Evolutionary conservation across 1,284 basidiomycete species (phyloP).

Genomic region (Ceratobasidium sp.): DNA sequence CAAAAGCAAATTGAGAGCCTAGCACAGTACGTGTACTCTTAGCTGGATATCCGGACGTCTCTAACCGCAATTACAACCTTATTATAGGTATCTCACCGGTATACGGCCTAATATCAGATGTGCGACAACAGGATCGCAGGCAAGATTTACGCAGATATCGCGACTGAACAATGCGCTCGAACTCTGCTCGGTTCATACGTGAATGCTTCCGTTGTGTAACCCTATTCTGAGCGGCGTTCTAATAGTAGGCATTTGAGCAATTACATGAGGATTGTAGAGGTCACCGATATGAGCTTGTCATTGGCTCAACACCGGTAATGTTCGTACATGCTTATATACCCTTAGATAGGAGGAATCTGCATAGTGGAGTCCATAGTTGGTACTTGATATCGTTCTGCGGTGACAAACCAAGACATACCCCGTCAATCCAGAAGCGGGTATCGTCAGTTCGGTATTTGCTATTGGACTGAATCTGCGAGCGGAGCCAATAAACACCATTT

Average conservation of each 20-base stretch:
- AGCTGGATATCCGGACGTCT: too few relatives aligned
- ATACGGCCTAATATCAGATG: neutral
- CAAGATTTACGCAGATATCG: neutral
- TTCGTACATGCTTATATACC: too few relatives aligned
- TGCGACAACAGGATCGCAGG: neutral
- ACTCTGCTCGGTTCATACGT: neutral
- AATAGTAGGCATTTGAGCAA: too few relatives aligned
- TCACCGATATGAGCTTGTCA: too few relatives aligned
- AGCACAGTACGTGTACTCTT: neutral
- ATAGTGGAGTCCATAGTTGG: neutral
- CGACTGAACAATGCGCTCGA: neutral
- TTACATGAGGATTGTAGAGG: too few relatives aligned
- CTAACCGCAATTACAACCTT: neutral
- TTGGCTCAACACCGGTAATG: too few relatives aligned
- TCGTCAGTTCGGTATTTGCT: slow-evolving; percentile 10
- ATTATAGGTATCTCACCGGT: neutral
- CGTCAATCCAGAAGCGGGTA: slow-evolving; percentile 15
- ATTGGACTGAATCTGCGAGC: slow-evolving; percentile 17
- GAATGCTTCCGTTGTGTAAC: too few relatives aligned
- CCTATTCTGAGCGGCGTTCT: too few relatives aligned
- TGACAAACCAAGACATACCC: neutral
- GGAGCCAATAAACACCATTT: slow-evolving; percentile 12
- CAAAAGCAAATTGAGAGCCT: neutral
- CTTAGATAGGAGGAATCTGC: neutral
- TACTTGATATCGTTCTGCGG: neutral